A percentile compares a stretch with the other conserved stretches of the same genome.
phyloP scores from a whole-genome alignment of 768 basidiomycete genomes.

The Auricularia cornea region DNA sequence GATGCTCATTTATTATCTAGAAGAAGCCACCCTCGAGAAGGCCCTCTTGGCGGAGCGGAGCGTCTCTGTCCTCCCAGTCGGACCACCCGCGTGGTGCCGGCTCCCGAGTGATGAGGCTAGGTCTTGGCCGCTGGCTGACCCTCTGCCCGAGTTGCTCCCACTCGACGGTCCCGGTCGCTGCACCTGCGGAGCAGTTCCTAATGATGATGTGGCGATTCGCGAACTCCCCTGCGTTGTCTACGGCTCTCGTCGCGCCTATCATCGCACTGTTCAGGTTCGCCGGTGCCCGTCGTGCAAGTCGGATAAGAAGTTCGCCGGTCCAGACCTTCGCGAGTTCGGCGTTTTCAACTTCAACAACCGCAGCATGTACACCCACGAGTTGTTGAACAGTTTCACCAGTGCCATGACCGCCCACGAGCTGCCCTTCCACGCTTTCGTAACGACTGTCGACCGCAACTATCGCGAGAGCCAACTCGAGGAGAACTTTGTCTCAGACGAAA shows the following conservation, averaged over 20 bases:
- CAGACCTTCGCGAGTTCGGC: conserved; percentile 7
- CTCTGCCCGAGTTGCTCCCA: not conserved
- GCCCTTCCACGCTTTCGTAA: conserved; percentile 12
- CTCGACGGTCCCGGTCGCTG: conserved; percentile 3
- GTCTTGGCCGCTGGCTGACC: not conserved
- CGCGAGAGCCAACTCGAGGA: not conserved
- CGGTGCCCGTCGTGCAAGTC: not conserved
- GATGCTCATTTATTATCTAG: no score
- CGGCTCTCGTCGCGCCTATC: no score
- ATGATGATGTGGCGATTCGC: no score
- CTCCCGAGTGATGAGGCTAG: not conserved
- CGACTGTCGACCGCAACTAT: conserved; percentile 5
- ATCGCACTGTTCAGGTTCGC: not conserved
- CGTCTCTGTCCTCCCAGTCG: not conserved
- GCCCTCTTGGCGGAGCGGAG: not conserved
- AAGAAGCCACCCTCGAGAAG: not conserved
- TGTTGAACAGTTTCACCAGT: conserved; percentile 13
- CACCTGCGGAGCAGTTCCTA: conserved; percentile 1
- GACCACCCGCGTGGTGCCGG: not conserved
- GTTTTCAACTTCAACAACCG: conserved; percentile 15
- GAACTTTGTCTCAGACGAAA: conserved; percentile 10
- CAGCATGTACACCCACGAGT: conserved; percentile 12
- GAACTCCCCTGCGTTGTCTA: no score
- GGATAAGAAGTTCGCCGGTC: conserved; percentile 1
- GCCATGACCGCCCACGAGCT: conserved; percentile 10